Conservation (phyloP, 2,329 filamentous ascomycete species). For the Cryphonectria naterciae region DNA sequence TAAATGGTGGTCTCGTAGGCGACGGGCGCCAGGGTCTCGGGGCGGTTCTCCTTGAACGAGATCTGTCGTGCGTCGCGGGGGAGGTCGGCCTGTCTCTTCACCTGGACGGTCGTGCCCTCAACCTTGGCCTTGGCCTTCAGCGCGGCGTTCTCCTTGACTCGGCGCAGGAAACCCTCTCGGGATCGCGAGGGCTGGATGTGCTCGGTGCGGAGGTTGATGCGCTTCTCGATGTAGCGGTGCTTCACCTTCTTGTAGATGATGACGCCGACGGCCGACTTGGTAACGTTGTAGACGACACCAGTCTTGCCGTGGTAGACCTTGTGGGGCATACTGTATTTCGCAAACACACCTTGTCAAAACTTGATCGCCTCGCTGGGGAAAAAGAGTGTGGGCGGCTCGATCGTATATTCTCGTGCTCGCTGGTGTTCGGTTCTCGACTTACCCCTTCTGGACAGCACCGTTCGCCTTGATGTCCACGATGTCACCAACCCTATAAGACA, state of each 20-base stretch:
- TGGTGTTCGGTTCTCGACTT: constrained; percentile 48
- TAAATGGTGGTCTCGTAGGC: constrained; percentile 99
- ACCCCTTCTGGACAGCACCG: constrained; percentile 98
- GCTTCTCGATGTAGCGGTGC: constrained; percentile 99
- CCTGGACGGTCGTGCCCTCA: constrained; percentile 81
- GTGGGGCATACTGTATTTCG: constrained; percentile 80
- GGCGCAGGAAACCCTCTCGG: constrained; percentile 92
- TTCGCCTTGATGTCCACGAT: constrained; percentile 99
- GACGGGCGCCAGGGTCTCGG: constrained; percentile 89
- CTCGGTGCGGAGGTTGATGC: constrained; percentile 98
- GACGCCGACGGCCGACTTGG: constrained; percentile 95
- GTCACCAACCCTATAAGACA: constrained; percentile 78
- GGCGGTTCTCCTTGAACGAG: constrained; percentile 78
- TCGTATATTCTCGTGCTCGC: constrained; percentile 29
- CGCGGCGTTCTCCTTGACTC: constrained; percentile 94
- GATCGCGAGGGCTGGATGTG: constrained; percentile 94
- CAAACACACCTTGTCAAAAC: constrained; percentile 39
- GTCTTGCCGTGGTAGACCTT: constrained; percentile 99
- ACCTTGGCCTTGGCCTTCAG: constrained; percentile 93
- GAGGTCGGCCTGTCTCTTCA: constrained; percentile 86
- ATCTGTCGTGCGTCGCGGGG: constrained; percentile 83
- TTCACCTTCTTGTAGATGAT: constrained; percentile 99
- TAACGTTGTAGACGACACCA: constrained; percentile 97
- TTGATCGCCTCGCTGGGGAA: constrained; percentile 22
- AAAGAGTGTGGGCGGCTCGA: constrained; percentile 10